Conservation (phyloP, 306 rosid species). For the Pterocarpus macrocarpus region DNA sequence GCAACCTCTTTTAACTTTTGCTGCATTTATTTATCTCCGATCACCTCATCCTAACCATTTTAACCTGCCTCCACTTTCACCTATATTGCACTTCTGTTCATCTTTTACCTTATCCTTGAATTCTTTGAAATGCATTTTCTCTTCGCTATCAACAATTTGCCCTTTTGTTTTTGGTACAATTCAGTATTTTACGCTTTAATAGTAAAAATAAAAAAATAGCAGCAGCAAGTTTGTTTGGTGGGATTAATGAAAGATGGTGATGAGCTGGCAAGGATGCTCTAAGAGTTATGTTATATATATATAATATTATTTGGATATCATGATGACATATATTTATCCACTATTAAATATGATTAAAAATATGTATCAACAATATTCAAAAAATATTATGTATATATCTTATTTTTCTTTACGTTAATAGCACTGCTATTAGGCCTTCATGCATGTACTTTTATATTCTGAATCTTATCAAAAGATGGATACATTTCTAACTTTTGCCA, state of each 20-base stretch:
- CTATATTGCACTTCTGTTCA: conserved; percentile 46
- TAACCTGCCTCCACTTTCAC: conserved; percentile 32
- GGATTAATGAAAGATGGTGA: conserved; percentile 31
- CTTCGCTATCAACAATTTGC: conserved; percentile 7
- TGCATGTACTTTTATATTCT: not conserved
- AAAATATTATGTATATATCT: no score
- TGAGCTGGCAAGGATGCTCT: conserved; percentile 37
- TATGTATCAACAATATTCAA: no score
- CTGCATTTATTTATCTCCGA: not conserved
- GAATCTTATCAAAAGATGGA: not conserved
- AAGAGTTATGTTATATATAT: not conserved
- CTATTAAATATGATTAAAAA: no score
- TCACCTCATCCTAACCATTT: conserved; percentile 6
- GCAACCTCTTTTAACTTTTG: conserved; percentile 49
- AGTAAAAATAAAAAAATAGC: not conserved
- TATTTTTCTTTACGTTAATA: no score
- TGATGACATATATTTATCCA: no score
- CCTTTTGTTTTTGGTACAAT: not conserved
- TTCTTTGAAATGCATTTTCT: not conserved
- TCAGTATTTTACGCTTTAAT: not conserved
- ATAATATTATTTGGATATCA: no score
- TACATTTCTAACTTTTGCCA: not conserved
- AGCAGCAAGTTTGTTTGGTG: conserved; percentile 33
- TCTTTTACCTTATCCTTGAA: conserved; percentile 47
- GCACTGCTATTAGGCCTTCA: not conserved